Percentiles rank a stretch among this genome's conserved stretches.
These are phyloP conservation scores for Alnus rubra DNA, from an alignment of 306 rosid species.

Conservation along the genomic window DNA sequence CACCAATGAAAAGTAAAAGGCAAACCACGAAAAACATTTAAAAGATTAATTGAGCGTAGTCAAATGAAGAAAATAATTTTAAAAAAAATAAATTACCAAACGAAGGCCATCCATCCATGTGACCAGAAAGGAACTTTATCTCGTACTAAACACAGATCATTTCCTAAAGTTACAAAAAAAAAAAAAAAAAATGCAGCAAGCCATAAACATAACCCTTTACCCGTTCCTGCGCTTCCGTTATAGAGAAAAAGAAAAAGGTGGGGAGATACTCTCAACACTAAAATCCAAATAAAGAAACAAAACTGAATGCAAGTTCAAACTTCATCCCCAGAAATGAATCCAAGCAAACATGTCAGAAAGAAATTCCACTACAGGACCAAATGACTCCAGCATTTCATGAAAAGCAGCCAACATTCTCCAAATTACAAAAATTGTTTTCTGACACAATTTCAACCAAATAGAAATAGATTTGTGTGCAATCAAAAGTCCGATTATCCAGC, in stretches of 20 bases:
- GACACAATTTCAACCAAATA: slow-evolving; percentile 1
- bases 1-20: not conserved
- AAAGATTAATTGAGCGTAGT: not conserved
- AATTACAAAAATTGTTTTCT: not conserved
- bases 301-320: slow-evolving; percentile 4
- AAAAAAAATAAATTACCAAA: not conserved
- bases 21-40: not conserved
- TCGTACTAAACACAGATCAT: slow-evolving; percentile 26
- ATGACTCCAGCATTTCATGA: slow-evolving; percentile 34
- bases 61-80: not conserved
- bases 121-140: slow-evolving; percentile 21
- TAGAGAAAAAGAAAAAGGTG: not conserved
- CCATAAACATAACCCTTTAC: slow-evolving; percentile 32
- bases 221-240: slow-evolving; percentile 19
- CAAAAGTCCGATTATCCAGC: not conserved
- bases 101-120: not conserved
- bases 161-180: slow-evolving; percentile 25
- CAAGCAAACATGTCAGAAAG: slow-evolving; percentile 25
- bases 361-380: slow-evolving; percentile 31
- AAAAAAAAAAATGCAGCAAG: slow-evolving; percentile 14
- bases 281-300: not conserved
- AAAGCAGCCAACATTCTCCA: slow-evolving; percentile 30
- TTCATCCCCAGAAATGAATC: slow-evolving; percentile 14
- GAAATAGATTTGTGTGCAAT: slow-evolving; percentile 13
- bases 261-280: not conserved